These are phyloP conservation scores for Amborella trichopoda DNA, from an alignment of 164 flowering plant species.

Conservation along the genomic window DNA sequence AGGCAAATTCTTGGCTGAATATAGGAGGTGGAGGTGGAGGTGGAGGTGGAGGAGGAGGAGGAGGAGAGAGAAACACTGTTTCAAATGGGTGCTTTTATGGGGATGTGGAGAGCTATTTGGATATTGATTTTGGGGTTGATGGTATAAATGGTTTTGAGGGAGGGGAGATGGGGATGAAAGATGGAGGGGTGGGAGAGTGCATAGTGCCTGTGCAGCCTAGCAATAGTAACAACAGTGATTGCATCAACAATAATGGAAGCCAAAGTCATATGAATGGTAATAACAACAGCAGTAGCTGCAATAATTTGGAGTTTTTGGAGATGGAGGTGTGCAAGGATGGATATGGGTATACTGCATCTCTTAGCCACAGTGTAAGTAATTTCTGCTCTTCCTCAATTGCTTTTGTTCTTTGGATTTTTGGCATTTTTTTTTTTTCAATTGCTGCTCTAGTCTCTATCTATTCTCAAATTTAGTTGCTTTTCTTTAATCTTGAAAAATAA, in stretches of 20 bases:
- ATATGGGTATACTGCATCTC: conserved; percentile 12
- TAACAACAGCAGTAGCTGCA: conserved; percentile 9
- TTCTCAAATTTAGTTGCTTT: no score
- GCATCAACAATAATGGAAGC: no score
- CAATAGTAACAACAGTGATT: no score
- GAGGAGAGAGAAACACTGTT: not conserved
- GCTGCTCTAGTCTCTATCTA: no score
- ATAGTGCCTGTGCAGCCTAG: conserved; percentile 1
- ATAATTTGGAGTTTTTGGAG: not conserved
- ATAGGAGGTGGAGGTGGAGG: not conserved
- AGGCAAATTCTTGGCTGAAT: not conserved
- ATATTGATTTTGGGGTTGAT: no score
- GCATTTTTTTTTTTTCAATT: no score
- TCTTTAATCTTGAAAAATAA: no score
- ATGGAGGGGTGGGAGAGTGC: not conserved
- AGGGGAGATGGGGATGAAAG: not conserved
- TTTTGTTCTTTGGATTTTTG: no score
- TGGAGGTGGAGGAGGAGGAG: not conserved
- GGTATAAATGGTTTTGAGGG: not conserved
- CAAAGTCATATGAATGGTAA: not conserved
- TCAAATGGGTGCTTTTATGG: not conserved
- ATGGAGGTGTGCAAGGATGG: not conserved
- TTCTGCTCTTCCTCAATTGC: no score
- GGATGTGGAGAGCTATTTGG: no score
- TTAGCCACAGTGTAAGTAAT: conserved; percentile 67